These are phyloP conservation scores for Arxiozyma heterogenica DNA, from an alignment of 1,139 yeast species.

Conservation along the genomic window DNA sequence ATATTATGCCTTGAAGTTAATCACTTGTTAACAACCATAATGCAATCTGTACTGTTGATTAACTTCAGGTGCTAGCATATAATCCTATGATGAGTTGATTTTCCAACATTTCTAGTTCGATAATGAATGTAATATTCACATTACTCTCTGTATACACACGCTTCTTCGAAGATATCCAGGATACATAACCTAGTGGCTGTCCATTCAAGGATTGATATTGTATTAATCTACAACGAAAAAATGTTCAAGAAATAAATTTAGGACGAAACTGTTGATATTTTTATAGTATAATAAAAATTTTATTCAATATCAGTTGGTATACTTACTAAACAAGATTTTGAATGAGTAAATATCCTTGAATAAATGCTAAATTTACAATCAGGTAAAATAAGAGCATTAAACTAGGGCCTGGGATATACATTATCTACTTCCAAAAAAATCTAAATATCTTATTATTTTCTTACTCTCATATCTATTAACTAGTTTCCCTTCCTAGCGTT, in stretches of 20 bases:
- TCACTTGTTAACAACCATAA: no score
- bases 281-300: no score
- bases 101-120: no score
- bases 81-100: no score
- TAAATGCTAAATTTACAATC: background rate
- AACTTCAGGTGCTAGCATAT: no score
- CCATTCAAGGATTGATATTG: background rate
- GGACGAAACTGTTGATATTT: no score
- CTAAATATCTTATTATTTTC: no score
- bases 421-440: background rate
- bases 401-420: background rate
- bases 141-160: no score
- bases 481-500: background rate
- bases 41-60: no score
- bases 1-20: no score
- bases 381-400: background rate
- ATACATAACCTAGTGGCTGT: background rate
- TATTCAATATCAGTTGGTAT: background rate
- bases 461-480: background rate
- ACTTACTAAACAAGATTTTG: background rate
- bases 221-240: background rate
- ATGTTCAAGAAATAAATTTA: background rate
- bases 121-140: no score
- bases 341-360: no score
- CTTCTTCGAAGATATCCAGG: background rate